phyloP scores from a whole-genome alignment of 176 grass and related monocot genomes.

The Tillandsia fasciculata region DNA sequence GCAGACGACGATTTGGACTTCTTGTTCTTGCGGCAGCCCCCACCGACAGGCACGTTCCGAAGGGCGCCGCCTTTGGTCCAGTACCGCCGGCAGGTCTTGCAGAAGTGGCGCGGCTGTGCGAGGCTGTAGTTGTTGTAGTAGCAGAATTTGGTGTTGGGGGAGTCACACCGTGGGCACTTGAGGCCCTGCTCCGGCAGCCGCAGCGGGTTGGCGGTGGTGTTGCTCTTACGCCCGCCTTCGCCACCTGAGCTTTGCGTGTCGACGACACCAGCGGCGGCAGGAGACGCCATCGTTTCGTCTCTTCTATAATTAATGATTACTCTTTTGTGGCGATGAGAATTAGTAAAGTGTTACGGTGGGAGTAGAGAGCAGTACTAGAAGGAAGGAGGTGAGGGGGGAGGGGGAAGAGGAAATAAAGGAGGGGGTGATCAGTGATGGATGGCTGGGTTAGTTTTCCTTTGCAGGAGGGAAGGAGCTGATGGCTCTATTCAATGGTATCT shows the following conservation, averaged over 20 bases:
- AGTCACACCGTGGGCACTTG: slow-evolving; percentile 89
- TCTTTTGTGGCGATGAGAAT: too few relatives aligned
- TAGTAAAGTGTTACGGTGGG: not conserved
- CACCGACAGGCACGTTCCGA: slow-evolving; percentile 90
- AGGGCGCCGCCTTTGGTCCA: slow-evolving; percentile 98
- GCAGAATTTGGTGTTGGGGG: slow-evolving; percentile 97
- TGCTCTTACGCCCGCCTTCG: not conserved
- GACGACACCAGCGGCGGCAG: slow-evolving; percentile 27
- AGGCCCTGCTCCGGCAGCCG: slow-evolving; percentile 44
- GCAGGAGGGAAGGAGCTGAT: slow-evolving; percentile 50
- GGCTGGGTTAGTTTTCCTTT: slow-evolving; percentile 70
- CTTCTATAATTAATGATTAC: not conserved
- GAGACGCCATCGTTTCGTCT: slow-evolving; percentile 1
- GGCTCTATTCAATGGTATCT: slow-evolving; percentile 33
- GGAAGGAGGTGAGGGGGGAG: not conserved
- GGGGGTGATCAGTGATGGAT: slow-evolving; percentile 6
- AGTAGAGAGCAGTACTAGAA: not conserved
- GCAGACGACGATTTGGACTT: slow-evolving; percentile 36
- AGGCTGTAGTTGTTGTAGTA: slow-evolving; percentile 99
- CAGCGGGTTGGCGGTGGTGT: slow-evolving; percentile 3
- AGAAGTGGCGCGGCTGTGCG: slow-evolving; percentile 86
- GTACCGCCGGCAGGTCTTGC: slow-evolving; percentile 89
- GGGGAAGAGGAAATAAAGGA: not conserved
- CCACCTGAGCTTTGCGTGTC: slow-evolving; percentile 7
- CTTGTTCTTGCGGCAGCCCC: slow-evolving; percentile 95